These are phyloP conservation scores for Cydonia oblonga DNA, from an alignment of 331 rosid species.

Conservation along the genomic window DNA sequence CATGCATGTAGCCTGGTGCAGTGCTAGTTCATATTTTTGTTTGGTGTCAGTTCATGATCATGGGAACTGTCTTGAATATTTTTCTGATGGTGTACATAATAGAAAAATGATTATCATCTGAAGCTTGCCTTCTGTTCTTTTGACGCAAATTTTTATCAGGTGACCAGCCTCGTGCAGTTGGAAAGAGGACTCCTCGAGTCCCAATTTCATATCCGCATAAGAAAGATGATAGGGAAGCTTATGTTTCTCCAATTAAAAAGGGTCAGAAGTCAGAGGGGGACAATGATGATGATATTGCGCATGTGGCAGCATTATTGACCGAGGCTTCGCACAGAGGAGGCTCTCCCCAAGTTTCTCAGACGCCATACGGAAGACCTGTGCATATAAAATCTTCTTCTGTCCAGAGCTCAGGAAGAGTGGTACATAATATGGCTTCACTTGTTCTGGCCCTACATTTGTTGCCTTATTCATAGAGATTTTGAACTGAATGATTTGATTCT, in stretches of 20 bases:
- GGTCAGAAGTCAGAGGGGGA: slow-evolving; percentile 33
- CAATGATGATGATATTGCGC: slow-evolving; percentile 50
- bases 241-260: slow-evolving; percentile 35
- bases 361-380: slow-evolving; percentile 26
- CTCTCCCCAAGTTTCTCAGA: slow-evolving; percentile 43
- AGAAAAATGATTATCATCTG: not conserved
- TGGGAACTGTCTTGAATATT: not conserved
- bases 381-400: slow-evolving; percentile 33
- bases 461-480: not conserved
- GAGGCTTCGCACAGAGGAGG: slow-evolving; percentile 64
- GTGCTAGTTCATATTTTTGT: not conserved
- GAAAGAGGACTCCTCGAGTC: slow-evolving; percentile 79
- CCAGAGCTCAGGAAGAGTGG: slow-evolving; percentile 44
- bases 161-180: slow-evolving; percentile 61
- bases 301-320: slow-evolving; percentile 45
- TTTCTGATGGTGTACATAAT: not conserved
- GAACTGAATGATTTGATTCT: not conserved
- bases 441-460: slow-evolving; percentile 7
- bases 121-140: slow-evolving; percentile 11
- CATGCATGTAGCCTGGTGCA: not conserved
- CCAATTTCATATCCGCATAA: slow-evolving; percentile 39
- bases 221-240: slow-evolving; percentile 33
- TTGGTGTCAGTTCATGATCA: not conserved
- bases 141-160: slow-evolving; percentile 35
- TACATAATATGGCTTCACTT: slow-evolving; percentile 10